Percentiles rank a stretch among this genome's conserved stretches.
phyloP scores from a whole-genome alignment of 345 rosid species.

The Jatropha curcas region DNA sequence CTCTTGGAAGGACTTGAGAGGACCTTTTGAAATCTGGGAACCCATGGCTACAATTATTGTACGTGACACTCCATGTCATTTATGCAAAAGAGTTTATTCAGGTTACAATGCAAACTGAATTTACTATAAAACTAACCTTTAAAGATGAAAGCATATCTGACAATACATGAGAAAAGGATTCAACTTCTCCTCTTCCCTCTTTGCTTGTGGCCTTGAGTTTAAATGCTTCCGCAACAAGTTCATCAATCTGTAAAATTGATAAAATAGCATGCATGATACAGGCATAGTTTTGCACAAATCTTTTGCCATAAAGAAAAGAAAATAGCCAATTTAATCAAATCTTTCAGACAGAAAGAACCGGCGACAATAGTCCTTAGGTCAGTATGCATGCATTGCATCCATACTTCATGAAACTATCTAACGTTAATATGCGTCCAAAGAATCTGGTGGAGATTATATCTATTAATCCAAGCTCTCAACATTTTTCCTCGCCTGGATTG shows the following conservation, averaged over 20 bases:
- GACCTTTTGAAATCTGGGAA: constrained; percentile 55
- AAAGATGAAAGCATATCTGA: constrained; percentile 61
- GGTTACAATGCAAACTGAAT: neutral
- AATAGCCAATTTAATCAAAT: neutral
- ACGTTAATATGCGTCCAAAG: neutral
- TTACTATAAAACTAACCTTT: constrained; percentile 45
- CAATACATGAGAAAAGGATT: constrained; percentile 51
- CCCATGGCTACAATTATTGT: constrained; percentile 73
- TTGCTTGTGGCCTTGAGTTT: constrained; percentile 39
- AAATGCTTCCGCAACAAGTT: constrained; percentile 70
- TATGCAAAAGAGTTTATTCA: constrained; percentile 5
- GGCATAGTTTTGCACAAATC: neutral
- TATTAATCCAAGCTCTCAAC: neutral
- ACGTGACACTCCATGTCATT: constrained; percentile 10
- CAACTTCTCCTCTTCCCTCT: constrained; percentile 60
- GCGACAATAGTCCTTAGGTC: neutral
- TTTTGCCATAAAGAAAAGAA: neutral
- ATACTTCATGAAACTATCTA: no score
- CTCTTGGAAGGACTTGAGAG: constrained; percentile 30
- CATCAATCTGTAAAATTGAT: constrained; percentile 60
- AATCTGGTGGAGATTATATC: neutral
- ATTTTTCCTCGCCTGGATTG: neutral
- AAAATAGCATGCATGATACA: neutral
- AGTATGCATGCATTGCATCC: neutral
- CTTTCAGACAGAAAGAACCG: neutral